These are phyloP conservation scores for Plantago ovata DNA, from an alignment of 257 asterid genomes.

Conservation along the genomic window DNA sequence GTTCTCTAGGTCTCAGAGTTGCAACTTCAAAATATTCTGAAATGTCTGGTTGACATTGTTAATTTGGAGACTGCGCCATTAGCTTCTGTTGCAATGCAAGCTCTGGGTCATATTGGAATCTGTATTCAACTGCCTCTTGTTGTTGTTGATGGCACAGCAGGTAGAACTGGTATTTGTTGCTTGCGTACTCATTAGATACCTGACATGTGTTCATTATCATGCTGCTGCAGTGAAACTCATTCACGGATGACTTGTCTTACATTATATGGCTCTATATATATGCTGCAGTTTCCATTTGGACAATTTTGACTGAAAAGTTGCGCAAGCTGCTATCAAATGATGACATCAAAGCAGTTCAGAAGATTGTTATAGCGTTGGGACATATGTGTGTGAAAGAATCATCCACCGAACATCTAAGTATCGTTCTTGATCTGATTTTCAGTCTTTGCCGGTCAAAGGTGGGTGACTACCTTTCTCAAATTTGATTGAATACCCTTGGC, in stretches of 20 bases:
- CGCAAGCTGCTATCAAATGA: constrained; percentile 77
- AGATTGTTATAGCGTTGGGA: constrained; percentile 77
- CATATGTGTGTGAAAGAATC: constrained; percentile 84
- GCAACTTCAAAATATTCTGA: constrained; percentile 65
- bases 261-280: too few relatives aligned
- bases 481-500: constrained; percentile 8
- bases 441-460: constrained; percentile 90
- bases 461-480: constrained; percentile 22
- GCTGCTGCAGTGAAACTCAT: constrained; percentile 10
- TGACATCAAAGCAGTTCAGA: constrained; percentile 86
- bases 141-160: constrained; percentile 56
- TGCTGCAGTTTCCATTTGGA: constrained; percentile 66
- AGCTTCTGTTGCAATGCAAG: constrained; percentile 91
- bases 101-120: constrained; percentile 95
- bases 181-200: constrained; percentile 20
- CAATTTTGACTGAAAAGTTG: constrained; percentile 50
- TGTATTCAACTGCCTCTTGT: constrained; percentile 67
- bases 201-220: constrained; percentile 13
- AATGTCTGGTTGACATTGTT: constrained; percentile 69
- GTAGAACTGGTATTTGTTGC: constrained; percentile 35
- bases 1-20: constrained; percentile 62
- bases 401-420: constrained; percentile 51
- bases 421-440: constrained; percentile 81
- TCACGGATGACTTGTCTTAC: constrained; percentile 12
- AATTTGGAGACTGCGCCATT: constrained; percentile 60